Evolutionary conservation across 148 eudicot species (phyloP).

Genomic region (Rheum nobile): DNA sequence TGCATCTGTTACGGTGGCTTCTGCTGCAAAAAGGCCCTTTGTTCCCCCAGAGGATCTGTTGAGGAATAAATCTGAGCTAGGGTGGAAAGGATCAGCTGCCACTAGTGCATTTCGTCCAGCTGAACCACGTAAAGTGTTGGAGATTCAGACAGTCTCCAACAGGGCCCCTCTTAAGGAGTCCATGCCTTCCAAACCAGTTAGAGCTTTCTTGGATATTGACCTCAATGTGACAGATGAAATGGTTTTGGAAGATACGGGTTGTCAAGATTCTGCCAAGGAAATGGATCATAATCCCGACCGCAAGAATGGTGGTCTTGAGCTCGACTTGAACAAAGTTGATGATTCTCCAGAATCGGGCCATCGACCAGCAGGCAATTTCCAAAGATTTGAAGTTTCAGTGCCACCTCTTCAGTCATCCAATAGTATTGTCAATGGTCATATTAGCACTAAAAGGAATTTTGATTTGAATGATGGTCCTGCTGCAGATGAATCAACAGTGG

Average conservation of each 20-base stretch:
- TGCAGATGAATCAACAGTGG: slow-evolving; percentile 37
- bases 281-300: neutral
- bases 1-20: slow-evolving; percentile 53
- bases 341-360: slow-evolving; percentile 44
- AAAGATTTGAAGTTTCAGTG: slow-evolving; percentile 22
- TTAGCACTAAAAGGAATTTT: slow-evolving; percentile 46
- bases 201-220: slow-evolving; percentile 61
- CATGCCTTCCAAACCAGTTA: slow-evolving; percentile 29
- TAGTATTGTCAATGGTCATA: slow-evolving; percentile 24
- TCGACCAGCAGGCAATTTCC: slow-evolving; percentile 21
- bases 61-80: slow-evolving; percentile 51
- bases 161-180: slow-evolving; percentile 19
- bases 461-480: slow-evolving; percentile 86
- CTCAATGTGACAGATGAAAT: slow-evolving; percentile 80
- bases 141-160: slow-evolving; percentile 20
- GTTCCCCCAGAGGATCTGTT: slow-evolving; percentile 50
- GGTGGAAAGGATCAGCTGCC: slow-evolving; percentile 93
- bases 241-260: slow-evolving; percentile 31
- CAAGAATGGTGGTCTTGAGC: slow-evolving; percentile 36
- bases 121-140: slow-evolving; percentile 54
- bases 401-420: slow-evolving; percentile 17
- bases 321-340: slow-evolving; percentile 75
- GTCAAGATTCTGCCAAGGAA: slow-evolving; percentile 24
- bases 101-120: slow-evolving; percentile 97
- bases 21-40: slow-evolving; percentile 86